Evolutionary conservation across 768 basidiomycete species (phyloP), one percentile per base, ranked within the genome.

Genomic region (Cystobasidium tubakii): DNA sequence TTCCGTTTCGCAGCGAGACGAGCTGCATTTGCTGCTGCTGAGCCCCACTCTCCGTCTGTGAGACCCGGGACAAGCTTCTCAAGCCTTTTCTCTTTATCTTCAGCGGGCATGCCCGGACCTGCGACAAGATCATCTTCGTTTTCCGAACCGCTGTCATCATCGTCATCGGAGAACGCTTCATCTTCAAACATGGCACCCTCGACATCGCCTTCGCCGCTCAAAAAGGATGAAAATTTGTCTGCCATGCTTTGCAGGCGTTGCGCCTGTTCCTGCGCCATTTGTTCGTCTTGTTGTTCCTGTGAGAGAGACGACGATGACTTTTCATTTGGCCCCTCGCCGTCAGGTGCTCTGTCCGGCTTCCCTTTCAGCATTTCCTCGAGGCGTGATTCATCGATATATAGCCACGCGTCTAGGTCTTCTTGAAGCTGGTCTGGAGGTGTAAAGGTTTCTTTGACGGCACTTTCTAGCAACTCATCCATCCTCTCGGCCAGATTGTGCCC

Each of bases 141-240:
- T 9, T 85, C 84, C 39, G 78, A 79, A 31, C 80, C 75, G n/a
- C 84, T 86, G 64, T 85, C 86, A 39, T 84, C 84, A 43, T 85
- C 85, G 50, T 88, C 88, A 66, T 91, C 90, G 1, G 90, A 90
- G 29, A 86, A 82, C 54, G 91, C 90, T 77, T 82, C 98, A 94
- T 97, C 95, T 67, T 88, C 87, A 78, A 99, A 95, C 75, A 84
- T 82, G 0, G 92, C 96, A 1, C 96, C 96, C 75, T 91, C 89
- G 10, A 96, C 74, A 74, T 90, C 89, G 1, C 96, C 96, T 79
- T 94, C 82, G 1, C 90, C 92, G 77, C 92, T 88, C 1, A 99
- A 88, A 79, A 99, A 99, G n/a, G 84, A 83, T 77, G 90, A 89
- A 0, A 99, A 91, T 79, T 91, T 90, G 74, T 85, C 82, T 13